These are phyloP conservation scores for Beta macrorhiza DNA, from an alignment of 179 eudicot species.

Conservation along the genomic window DNA sequence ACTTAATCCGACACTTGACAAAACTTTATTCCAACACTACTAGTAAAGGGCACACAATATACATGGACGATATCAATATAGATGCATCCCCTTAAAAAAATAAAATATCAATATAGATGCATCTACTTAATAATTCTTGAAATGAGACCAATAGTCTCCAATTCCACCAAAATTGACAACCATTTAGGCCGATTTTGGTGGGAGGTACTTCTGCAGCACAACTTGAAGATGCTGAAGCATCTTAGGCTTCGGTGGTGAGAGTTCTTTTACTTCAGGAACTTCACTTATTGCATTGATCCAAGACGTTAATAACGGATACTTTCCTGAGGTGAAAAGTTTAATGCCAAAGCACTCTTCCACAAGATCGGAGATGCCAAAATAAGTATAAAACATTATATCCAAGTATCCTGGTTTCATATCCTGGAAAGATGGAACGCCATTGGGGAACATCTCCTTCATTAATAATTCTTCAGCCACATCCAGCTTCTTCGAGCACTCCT, in stretches of 20 bases:
- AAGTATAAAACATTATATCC: constrained; percentile 31
- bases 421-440: constrained; percentile 20
- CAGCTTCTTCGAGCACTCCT: constrained; percentile 22
- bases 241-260: constrained; percentile 22
- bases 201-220: neutral
- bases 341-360: constrained; percentile 20
- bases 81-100: no score
- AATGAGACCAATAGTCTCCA: no score
- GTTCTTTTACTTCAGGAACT: constrained; percentile 21
- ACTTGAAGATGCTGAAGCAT: neutral
- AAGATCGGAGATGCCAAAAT: constrained; percentile 18
- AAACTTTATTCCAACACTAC: no score
- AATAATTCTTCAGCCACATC: constrained; percentile 29
- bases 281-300: constrained; percentile 20
- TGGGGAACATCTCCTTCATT: constrained; percentile 27
- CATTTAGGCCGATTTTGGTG: neutral
- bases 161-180: no score
- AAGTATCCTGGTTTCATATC: constrained; percentile 30
- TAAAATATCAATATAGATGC: no score
- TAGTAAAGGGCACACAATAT: no score
- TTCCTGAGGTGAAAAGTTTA: constrained; percentile 16
- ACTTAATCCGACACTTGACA: no score
- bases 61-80: no score
- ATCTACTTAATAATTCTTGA: no score
- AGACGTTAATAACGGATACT: constrained; percentile 25